Base-by-base conservation (phyloP, 257 asterid genomes). In the Marsdenia floribunda region DNA sequence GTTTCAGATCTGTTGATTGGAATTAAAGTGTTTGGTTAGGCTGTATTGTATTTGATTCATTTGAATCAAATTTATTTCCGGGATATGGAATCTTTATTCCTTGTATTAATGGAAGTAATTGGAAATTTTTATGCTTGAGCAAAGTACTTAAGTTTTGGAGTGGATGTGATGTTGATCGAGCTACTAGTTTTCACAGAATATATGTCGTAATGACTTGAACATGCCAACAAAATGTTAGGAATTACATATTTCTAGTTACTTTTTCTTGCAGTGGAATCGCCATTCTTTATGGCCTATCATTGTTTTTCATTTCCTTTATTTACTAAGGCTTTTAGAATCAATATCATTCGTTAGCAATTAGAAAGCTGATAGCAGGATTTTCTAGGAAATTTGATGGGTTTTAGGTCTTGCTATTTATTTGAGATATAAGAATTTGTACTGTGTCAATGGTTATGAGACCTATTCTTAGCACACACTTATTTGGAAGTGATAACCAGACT, bases 1-100 rank as follows among this genome's bases (percentile, higher is more conserved):
- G 71, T 38, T 38, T 38, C 71, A 21, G 71, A 66, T 66, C 71
- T 66, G 52, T 66, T 66, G 24, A 66, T 66, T 66, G 50, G 22
- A 16, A 66, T 66, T 66, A 9, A 38, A 63, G 12, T 35, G 69
- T 64, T 37, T 16, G 15, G 29, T 38, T 7, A 40, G 22, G 7
- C 15, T 66, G 71, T 66, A 18, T 38, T 38, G 22, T 38, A 26
- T 66, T 18, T 38, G 29, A 66, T 66, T 66, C 42, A 8, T 24
- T 46, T 66, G 52, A 38, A 66, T 38, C 15, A 38, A 19, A 2
- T 54, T 65, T 37, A 38, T 38, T 18, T 66, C 8, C 38, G 52
- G 52, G 19, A 37, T 8, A 22, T 38, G 71, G 46, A 66, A 38
- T 19, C 14, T 65, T 65, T 14, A 5, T 6, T 65, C 37, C 29